Base-by-base conservation (phyloP, 2,329 filamentous ascomycete genomes). In the Fusarium brevicatenulatum region DNA sequence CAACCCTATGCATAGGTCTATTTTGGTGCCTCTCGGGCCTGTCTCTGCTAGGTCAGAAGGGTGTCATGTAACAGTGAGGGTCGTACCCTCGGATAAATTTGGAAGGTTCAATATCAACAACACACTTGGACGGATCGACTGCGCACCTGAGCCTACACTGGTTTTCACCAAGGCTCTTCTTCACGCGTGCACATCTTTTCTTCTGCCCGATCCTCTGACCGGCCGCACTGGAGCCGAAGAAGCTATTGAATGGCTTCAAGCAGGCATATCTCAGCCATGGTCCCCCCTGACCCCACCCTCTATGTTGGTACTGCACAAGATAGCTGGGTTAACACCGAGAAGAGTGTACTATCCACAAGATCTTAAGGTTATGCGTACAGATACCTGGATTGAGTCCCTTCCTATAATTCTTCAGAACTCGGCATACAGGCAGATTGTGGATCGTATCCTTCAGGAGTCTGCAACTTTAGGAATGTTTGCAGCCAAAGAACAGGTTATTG, bases 191-290 rank as follows among this genome's bases (percentile, higher is more conserved):
- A 92, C 91, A 0, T 90, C 90, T 0, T 88, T 86, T 42, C 70
- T 85, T 0, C 46, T 92, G 0, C 85, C 88, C 0, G 91, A 92
- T 72, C 82, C 84, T 0, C 81, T 92, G 4, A 92, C 90, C 0
- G 82, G 84, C 0, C 83, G 86, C 0, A 92, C 89, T 2, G 91
- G 91, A 0, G 85, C 84, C 0, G 90, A 92, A 74, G 89, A 92
- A 75, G 86, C 88, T 0, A 67, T 91, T 0, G 78, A 83, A 4
- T 84, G 83, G 55, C 80, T 92, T 1, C 76, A 80, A 21, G 88
- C 88, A 0, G 88, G 86, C 0, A 80, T 80, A 18, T 87, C 85
- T 39, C 86, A 87, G 43, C 86, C 87, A 2, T 89, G 86, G 86
- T 74, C 66, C 0, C 80, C 83, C 3, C 57, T 86, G 1, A 55